phyloP scores from a whole-genome alignment of 345 rosid genomes.

The Eucalyptus erythrocorys region DNA sequence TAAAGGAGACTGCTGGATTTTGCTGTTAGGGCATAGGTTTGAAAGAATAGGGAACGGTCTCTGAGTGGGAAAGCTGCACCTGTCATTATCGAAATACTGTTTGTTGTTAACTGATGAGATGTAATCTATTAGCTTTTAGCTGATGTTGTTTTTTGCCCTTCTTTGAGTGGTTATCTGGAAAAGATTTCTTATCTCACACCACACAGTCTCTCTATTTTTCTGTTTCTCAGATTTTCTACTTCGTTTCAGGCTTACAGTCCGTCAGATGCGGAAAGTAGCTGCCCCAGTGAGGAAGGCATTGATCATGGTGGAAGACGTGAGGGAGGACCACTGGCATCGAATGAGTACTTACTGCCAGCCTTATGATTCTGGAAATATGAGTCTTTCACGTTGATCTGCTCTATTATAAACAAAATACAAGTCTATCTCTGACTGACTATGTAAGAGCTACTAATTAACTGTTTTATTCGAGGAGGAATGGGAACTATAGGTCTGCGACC shows the following conservation, averaged over 20 bases:
- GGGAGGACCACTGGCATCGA: conserved; percentile 7
- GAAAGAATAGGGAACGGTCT: background rate
- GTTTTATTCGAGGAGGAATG: background rate
- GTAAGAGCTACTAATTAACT: background rate
- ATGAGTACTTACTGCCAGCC: conserved; percentile 27
- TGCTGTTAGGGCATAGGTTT: background rate
- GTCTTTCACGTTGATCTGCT: background rate
- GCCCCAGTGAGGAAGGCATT: conserved; percentile 10
- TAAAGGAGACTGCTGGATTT: background rate
- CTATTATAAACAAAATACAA: background rate
- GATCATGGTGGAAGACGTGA: background rate
- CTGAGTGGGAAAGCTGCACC: background rate
- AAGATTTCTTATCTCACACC: background rate
- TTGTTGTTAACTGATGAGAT: background rate
- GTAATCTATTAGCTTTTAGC: background rate
- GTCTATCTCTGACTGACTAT: background rate
- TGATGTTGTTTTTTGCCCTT: background rate
- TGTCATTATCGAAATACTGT: background rate
- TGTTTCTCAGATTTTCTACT: background rate
- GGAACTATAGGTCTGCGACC: background rate
- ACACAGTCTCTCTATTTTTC: background rate
- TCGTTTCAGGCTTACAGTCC: conserved; percentile 11
- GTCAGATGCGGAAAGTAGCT: conserved; percentile 1
- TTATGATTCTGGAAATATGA: background rate
- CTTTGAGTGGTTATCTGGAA: background rate